Base-by-base conservation (phyloP, 139 green algal genomes). In the Monoraphidium neglectum region DNA sequence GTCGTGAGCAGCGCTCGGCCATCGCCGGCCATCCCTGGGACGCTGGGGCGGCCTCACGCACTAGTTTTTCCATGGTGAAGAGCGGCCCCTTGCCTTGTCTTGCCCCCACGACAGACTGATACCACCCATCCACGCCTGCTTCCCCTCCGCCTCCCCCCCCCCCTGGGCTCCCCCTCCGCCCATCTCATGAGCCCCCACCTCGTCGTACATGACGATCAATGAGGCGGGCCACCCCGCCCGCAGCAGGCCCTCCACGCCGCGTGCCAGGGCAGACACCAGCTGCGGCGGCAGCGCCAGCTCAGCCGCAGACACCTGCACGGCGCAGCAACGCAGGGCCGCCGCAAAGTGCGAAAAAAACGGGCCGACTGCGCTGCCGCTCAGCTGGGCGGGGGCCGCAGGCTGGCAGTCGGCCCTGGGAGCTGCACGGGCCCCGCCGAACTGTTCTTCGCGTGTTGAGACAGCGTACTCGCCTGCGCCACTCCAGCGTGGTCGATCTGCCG, bases 171-270 rank as follows among this genome's bases (percentile, higher is more conserved):
- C n/a, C n/a, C n/a, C n/a, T n/a, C n/a, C n/a, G n/a, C n/a, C n/a
- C n/a, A 56, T 21, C 15, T 37, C 10, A 26, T 63, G 30, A 49
- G 23, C 21, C 81, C 72, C 75, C 32, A 75, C 79, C 68, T 90
- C 87, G 72, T 92, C 84, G 47, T 80, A 92, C 78, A 89, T 72
- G 15, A 83, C 0, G 28, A 92, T 40, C 70, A 89, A 85, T 53
- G 79, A 78, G 0, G 87, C 35, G 1, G 87, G 81, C 87, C 83
- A 90, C 69, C 85, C 85, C 18, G 80, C n/a, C 26, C 72, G 79
- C 64, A 82, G 61, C 21, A 90, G 79, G 3, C 16, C 47, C 32
- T 78, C 74, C 5, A 88, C 65, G 28, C 33, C 62, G 24, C 10
- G 18, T 13, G 79, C 82, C 15, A 90, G 28, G 2, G 4, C 26